A percentile compares a stretch with the other conserved stretches of the same genome.
These are phyloP conservation scores for Raphanus raphanistrum DNA, from an alignment of 345 rosid species.

Conservation along the genomic window DNA sequence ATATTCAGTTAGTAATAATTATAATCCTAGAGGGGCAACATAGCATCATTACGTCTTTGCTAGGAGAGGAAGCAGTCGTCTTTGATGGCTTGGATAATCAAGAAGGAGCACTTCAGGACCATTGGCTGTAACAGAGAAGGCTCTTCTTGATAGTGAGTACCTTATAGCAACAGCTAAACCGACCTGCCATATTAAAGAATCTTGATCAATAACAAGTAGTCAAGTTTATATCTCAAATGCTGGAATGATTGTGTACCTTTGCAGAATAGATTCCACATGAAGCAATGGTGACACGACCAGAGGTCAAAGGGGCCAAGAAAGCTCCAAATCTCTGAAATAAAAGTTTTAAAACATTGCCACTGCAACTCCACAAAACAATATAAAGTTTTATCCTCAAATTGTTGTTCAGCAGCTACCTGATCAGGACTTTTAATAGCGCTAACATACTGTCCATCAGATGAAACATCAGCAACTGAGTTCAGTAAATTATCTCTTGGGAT, in stretches of 20 bases:
- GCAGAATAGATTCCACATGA: slow-evolving; percentile 57
- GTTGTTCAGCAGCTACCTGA: slow-evolving; percentile 70
- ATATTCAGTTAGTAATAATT: slow-evolving; percentile 8
- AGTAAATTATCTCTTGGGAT: slow-evolving; percentile 85
- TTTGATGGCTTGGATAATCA: slow-evolving; percentile 93
- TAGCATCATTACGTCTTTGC: slow-evolving; percentile 71
- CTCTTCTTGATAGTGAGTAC: slow-evolving; percentile 78
- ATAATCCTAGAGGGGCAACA: slow-evolving; percentile 2
- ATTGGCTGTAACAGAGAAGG: slow-evolving; percentile 64
- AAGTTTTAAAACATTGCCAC: slow-evolving; percentile 9
- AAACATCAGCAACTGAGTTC: slow-evolving; percentile 93
- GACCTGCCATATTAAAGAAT: slow-evolving; percentile 47
- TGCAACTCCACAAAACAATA: neutral
- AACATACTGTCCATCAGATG: slow-evolving; percentile 74
- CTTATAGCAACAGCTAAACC: slow-evolving; percentile 78
- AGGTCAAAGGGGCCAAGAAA: slow-evolving; percentile 89
- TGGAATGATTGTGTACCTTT: too few relatives aligned
- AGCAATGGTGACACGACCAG: slow-evolving; percentile 84
- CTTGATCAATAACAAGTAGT: too few relatives aligned
- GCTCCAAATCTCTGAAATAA: slow-evolving; percentile 87
- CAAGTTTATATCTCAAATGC: too few relatives aligned
- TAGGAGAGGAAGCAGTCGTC: slow-evolving; percentile 87
- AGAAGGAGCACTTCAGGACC: slow-evolving; percentile 86
- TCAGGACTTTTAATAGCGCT: slow-evolving; percentile 81
- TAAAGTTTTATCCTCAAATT: neutral